These are phyloP conservation scores for Pezicula radicicola DNA, from an alignment of 2,329 filamentous ascomycete species.

Conservation along the genomic window DNA sequence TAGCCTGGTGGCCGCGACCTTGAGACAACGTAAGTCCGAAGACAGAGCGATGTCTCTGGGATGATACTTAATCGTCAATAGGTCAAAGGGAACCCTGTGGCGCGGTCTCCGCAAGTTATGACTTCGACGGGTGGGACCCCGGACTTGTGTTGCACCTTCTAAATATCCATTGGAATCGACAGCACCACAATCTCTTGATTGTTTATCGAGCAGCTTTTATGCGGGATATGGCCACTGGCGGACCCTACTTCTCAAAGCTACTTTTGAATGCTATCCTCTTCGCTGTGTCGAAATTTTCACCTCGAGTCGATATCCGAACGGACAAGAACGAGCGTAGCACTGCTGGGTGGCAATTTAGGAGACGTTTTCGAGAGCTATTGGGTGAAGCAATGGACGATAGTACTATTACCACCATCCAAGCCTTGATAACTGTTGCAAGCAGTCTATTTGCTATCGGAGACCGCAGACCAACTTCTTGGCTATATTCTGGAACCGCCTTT, in stretches of 20 bases:
- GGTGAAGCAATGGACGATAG: constrained; percentile 43
- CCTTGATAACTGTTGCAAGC: constrained; percentile 47
- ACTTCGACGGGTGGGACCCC: constrained; percentile 53
- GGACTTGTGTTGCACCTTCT: constrained; percentile 50
- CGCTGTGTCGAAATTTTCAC: constrained; percentile 25
- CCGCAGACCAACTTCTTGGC: constrained; percentile 50
- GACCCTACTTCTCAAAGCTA: constrained; percentile 34
- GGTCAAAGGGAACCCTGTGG: no score
- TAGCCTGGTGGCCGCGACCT: no score
- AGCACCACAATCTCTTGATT: constrained; percentile 45
- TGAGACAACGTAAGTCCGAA: no score
- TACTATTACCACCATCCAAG: constrained; percentile 52
- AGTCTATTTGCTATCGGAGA: constrained; percentile 48
- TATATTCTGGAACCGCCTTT: constrained; percentile 55
- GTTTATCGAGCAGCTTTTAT: constrained; percentile 52
- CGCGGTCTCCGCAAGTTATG: constrained; percentile 13
- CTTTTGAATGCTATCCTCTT: constrained; percentile 35
- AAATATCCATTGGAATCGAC: constrained; percentile 49
- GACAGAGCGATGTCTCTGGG: no score
- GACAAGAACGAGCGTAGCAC: constrained; percentile 15
- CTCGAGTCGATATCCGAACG: constrained; percentile 18
- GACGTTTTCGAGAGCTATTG: constrained; percentile 42
- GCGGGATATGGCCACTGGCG: constrained; percentile 32
- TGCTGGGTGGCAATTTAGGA: constrained; percentile 20
- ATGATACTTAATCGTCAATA: no score